Evolutionary conservation across 306 rosid genomes (phyloP), one percentile per base, ranked within the genome.

Genomic region (Oxytropis ochrocephala): DNA sequence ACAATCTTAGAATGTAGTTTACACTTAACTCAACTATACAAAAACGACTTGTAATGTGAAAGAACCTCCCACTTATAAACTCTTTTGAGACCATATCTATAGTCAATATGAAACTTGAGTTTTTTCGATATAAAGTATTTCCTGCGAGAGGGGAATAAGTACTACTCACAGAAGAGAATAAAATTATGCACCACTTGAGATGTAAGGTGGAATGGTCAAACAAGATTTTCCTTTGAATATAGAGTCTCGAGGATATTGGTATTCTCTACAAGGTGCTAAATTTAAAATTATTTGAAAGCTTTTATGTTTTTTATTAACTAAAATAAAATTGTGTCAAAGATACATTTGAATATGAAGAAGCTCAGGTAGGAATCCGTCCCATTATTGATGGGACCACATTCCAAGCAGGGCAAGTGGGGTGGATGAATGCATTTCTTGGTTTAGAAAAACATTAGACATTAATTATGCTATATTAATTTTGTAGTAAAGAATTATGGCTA

Each of bases 321-420:
- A 3, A 24, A 24, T 24, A 27, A 64, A 63, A 4, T 13, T 60
- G 29, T 69, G 72, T 53, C 66, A 70, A 68, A 41, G 74, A 66
- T 53, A 59, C 65, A 64, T 74, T 57, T 63, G 53, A 74, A 70
- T 70, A 39, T 48, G 53, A 70, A 69, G 53, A 70, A 69, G 74
- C 49, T 57, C 33, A 52, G 44, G 82, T 46, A 71, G 65, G 82
- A 73, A 74, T 74, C 79, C 29, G 66, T 78, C 75, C 75, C 65
- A 75, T 67, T 78, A 78, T 67, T 64, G 54, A 75, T 44, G 83
- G 81, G 83, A 58, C 81, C 88, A 81, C 79, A 61, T 78, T 67
- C 79, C 67, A 75, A 78, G 80, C 70, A 75, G 10, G 65, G 80
- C 83, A 81, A 75, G 74, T 78, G 76, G 82, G 79, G 7, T 69